Base-by-base conservation (phyloP, 2,329 filamentous ascomycete species). In the Aspergillus sp. region DNA sequence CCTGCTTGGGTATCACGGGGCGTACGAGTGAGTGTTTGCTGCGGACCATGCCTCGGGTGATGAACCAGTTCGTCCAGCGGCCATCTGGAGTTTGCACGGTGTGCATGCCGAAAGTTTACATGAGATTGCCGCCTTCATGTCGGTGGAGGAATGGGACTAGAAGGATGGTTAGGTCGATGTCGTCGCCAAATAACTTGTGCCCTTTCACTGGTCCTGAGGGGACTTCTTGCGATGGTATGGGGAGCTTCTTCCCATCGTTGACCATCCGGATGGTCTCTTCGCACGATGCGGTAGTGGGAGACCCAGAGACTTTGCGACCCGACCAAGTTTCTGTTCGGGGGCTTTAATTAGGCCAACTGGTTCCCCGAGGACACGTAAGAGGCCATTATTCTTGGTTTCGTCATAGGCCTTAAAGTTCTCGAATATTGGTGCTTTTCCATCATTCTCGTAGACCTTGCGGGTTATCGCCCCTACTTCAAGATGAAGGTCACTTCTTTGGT, bases 101-200 rank as follows among this genome's bases (percentile, higher is more conserved):
- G 45, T 77, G 68, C 59, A 78, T 74, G 2, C 75, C 76, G 47
- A 71, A 74, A 0, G 75, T 78, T 49, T 77, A 74, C 19, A 78
- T 58, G 48, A 77, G 78, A 45, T 72, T 74, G 0, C 75, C 75
- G 0, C 75, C 75, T 47, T 78, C 75, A 0, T 59, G 54, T 48
- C 70, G 47, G 56, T 78, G 72, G 0, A 77, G 58, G 7, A 67
- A 43, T 0, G 75, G 75, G 0, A 62, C 64, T 0, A 75, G 73
- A 0, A 77, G 58, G 9, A 53, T 33, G 2, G 48, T 53, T 0
- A 60, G 37, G 27, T 60, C 53, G 13, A 61, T 54, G 7, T 57
- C 53, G 23, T 61, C 55, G 7, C 56, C 54, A n/a, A 49, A 50
- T 9, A 58, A 25, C 22, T 51, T 55, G 25, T 55, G 23, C 19